A percentile compares a stretch with the other conserved stretches of the same genome.
Conservation (phyloP, 352 stramenopile species). For the Thraustochytrium striatum region DNA sequence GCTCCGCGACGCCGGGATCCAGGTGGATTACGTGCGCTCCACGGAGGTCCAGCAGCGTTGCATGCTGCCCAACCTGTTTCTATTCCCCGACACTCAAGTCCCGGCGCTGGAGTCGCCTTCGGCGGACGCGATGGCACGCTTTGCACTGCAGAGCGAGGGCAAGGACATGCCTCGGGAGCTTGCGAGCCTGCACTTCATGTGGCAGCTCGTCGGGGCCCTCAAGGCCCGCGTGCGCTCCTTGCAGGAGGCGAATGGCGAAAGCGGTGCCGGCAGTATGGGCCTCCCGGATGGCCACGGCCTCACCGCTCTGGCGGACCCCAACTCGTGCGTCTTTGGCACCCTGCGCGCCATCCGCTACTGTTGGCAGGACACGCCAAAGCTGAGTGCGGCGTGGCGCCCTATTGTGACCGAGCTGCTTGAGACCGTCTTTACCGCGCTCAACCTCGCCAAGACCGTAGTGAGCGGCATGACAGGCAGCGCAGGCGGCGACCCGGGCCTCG, state of each 20-base stretch:
- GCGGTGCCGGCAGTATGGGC: neutral
- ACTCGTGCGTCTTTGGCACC: neutral
- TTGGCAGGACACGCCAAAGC: neutral
- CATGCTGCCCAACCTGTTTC: slow-evolving; percentile 43
- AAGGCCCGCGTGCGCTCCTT: neutral
- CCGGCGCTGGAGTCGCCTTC: neutral
- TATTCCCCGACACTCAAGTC: slow-evolving; percentile 3
- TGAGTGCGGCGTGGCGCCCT: neutral
- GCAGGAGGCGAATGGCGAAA: neutral
- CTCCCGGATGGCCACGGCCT: neutral
- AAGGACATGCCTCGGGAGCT: neutral
- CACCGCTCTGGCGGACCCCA: neutral
- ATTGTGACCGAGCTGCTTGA: neutral
- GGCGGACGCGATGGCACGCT: neutral
- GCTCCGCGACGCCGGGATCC: slow-evolving; percentile 65
- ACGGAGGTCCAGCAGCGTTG: slow-evolving; percentile 14
- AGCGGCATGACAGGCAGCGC: neutral
- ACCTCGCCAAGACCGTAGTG: neutral
- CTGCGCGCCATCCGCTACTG: slow-evolving; percentile 25
- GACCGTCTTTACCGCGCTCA: neutral
- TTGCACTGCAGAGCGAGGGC: neutral
- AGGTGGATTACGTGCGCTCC: slow-evolving; percentile 9
- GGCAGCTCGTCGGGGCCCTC: neutral
- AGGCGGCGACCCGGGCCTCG: neutral
- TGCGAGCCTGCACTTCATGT: neutral